Percentiles rank a stretch among this genome's conserved stretches.
These are phyloP conservation scores for Croton laevigatus DNA, from an alignment of 441 rosid species.

Conservation along the genomic window DNA sequence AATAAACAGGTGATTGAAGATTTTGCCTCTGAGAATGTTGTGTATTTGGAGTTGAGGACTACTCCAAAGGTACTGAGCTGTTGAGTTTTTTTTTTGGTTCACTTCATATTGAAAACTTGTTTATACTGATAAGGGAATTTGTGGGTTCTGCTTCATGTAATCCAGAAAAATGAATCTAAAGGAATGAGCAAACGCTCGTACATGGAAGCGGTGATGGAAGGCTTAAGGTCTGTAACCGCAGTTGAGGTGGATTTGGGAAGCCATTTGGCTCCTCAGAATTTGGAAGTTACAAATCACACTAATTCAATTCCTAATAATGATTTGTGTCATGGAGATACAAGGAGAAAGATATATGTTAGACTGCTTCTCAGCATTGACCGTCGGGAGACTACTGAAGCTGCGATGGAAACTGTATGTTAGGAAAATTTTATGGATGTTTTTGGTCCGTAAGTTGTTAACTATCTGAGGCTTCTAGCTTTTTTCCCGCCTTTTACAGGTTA, in stretches of 20 bases:
- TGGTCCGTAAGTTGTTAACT: not conserved
- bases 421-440: slow-evolving; percentile 4
- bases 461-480: slow-evolving; percentile 11
- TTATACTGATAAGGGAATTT: slow-evolving; percentile 17
- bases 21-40: slow-evolving; percentile 51
- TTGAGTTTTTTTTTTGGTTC: not conserved
- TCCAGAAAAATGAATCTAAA: slow-evolving; percentile 72
- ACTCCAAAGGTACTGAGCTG: slow-evolving; percentile 76
- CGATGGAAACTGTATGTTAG: slow-evolving; percentile 86
- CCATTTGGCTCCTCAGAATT: slow-evolving; percentile 22
- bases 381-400: slow-evolving; percentile 79
- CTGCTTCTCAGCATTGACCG: slow-evolving; percentile 98
- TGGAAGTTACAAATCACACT: slow-evolving; percentile 19
- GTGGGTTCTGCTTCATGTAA: slow-evolving; percentile 8
- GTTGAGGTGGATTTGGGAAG: slow-evolving; percentile 52
- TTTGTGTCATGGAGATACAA: slow-evolving; percentile 35
- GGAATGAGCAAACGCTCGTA: slow-evolving; percentile 96
- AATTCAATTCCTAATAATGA: slow-evolving; percentile 25
- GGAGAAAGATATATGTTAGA: slow-evolving; percentile 75
- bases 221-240: slow-evolving; percentile 53
- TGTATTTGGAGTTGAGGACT: slow-evolving; percentile 87
- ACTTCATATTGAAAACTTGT: not conserved
- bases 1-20: slow-evolving; percentile 75
- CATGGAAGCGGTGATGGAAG: slow-evolving; percentile 86
- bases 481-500: slow-evolving; percentile 46